Base-by-base conservation (phyloP, 192 early-diverging fungal genomes). In the Umbelopsis isabellina region DNA sequence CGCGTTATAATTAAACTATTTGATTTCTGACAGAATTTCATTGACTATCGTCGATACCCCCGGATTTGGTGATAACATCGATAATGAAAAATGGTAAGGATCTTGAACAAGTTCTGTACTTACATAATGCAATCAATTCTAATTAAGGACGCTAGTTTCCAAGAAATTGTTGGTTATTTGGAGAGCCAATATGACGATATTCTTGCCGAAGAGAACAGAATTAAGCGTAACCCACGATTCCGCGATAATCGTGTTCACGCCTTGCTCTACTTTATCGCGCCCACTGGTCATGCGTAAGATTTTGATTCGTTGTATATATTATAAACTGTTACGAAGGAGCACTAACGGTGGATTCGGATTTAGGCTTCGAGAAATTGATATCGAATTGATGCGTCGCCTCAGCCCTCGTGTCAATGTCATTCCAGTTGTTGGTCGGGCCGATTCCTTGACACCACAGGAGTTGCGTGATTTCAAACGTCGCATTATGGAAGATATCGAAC, bases 1-100 rank as follows among this genome's bases (percentile, higher is more conserved):
- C 55, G 55, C 55, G 55, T 61, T 55, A 11, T 55, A 4, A 30
- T 18, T 61, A 16, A 27, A 2, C 4, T 33, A 18, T 30, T 30
- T 35, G 33, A 27, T 18, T n/a, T 35, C 30, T 61, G 55, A 35
- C 53, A 75, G 79, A 81, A 93, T 99, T 49, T 89, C 95, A 48
- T 89, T 99, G 58, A 98, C 96, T 21, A 91, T 99, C 72, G 92
- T 99, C 45, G 98, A 99, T 80, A 98, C 98, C 48, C 97, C 98
- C 41, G 98, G 97, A 16, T 99, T 98, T 80, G 98, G 97, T 64
- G 94, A 98, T 78, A 92, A 95, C 71, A 91, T 98, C 69, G 96
- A 99, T 80, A 94, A 97, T 76, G 95, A 97, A 79, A 82, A 85
- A 48, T 92, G 93, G 93, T 95, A 87, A 71, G 84, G 61, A 27